phyloP scores from a whole-genome alignment of 163 green algal species.

The Prototheca wickerhamii region DNA sequence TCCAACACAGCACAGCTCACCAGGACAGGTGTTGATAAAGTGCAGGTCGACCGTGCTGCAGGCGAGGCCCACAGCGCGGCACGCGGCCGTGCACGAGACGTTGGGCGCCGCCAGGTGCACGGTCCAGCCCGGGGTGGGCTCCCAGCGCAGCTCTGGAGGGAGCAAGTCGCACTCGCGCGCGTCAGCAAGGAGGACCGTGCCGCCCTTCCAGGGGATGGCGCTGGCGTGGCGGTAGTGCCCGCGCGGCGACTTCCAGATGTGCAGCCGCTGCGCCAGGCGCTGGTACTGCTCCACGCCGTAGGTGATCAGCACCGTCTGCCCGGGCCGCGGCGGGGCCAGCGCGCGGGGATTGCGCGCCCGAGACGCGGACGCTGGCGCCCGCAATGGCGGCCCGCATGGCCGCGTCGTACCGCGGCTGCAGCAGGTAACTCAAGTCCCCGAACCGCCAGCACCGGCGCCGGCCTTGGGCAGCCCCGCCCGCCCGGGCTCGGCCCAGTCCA shows the following conservation, averaged over 20 bases:
- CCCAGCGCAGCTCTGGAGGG: constrained; percentile 15
- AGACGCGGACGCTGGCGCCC: background rate
- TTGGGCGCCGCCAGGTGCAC: background rate
- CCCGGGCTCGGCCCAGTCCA: constrained; percentile 20
- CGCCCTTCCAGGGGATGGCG: constrained; percentile 17
- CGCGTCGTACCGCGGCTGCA: constrained; percentile 16
- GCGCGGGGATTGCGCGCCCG: background rate
- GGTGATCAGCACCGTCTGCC: constrained; percentile 9
- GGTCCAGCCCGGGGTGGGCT: constrained; percentile 8
- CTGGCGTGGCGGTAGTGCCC: constrained; percentile 24
- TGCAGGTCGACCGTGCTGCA: constrained; percentile 34
- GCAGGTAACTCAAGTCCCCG: constrained; percentile 28
- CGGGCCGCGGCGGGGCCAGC: background rate
- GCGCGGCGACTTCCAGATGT: constrained; percentile 36
- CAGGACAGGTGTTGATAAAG: constrained; percentile 41
- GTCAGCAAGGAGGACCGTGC: constrained; percentile 34
- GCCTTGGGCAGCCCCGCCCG: background rate
- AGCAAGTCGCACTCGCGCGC: constrained; percentile 31
- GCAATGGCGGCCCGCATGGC: background rate
- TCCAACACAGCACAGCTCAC: background rate
- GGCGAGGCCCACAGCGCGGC: constrained; percentile 13
- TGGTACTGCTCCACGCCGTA: constrained; percentile 34
- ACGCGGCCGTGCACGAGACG: constrained; percentile 19
- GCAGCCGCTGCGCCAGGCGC: constrained; percentile 14
- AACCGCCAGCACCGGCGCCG: background rate